These are phyloP conservation scores for Taiwanofungus camphoratus DNA, from an alignment of 1,284 basidiomycete species.

Conservation along the genomic window DNA sequence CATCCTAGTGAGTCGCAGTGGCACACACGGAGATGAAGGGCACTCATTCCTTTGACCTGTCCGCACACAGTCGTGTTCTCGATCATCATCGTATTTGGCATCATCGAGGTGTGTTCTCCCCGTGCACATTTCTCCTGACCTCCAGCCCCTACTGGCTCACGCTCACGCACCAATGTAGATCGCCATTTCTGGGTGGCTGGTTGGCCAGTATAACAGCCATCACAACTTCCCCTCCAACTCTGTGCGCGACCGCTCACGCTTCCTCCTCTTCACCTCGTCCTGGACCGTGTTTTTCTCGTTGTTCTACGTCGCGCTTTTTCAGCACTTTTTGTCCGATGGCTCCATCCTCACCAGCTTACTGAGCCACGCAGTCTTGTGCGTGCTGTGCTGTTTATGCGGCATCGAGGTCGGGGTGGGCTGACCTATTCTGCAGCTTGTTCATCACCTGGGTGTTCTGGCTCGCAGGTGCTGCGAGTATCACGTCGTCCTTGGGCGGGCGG, in stretches of 20 bases:
- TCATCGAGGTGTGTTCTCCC: conserved; percentile 48
- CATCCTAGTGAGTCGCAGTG: conserved; percentile 42
- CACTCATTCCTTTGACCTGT: conserved; percentile 4
- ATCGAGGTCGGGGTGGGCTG: not conserved
- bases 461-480: conserved; percentile 51
- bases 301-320: conserved; percentile 51
- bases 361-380: conserved; percentile 60
- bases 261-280: conserved; percentile 58
- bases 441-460: conserved; percentile 50
- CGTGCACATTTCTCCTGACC: too few species aligned
- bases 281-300: conserved; percentile 63
- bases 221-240: conserved; percentile 45
- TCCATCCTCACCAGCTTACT: conserved; percentile 52
- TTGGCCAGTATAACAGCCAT: conserved; percentile 46
- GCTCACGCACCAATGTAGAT: too few species aligned
- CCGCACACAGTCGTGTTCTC: conserved; percentile 40
- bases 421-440: conserved; percentile 36
- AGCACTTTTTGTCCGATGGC: conserved; percentile 35
- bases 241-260: conserved; percentile 57
- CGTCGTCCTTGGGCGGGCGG: conserved; percentile 57
- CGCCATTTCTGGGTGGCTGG: conserved; percentile 64
- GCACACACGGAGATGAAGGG: not conserved
- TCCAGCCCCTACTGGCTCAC: too few species aligned
- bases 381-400: conserved; percentile 2
- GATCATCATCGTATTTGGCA: conserved; percentile 48